phyloP scores from a whole-genome alignment of 108 stramenopile species.

The Skeletonema grethae region DNA sequence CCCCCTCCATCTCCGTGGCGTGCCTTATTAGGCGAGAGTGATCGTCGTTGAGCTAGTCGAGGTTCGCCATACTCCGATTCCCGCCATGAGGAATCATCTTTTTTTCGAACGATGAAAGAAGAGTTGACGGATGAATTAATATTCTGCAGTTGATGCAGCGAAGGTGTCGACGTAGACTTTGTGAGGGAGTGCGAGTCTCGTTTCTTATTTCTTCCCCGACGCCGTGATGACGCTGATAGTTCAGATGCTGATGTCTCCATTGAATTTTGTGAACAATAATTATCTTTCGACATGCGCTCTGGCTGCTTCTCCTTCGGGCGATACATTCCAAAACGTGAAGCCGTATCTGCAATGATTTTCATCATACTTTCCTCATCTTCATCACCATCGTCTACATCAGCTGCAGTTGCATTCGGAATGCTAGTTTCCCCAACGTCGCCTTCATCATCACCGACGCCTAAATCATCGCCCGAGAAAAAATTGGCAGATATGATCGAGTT shows the following conservation, averaged over 20 bases:
- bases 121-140: background rate
- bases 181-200: background rate
- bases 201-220: background rate
- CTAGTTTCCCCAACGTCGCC: background rate
- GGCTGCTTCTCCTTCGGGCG: background rate
- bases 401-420: background rate
- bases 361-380: background rate
- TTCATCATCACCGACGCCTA: background rate
- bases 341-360: background rate
- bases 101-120: background rate
- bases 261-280: background rate
- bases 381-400: background rate
- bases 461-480: background rate
- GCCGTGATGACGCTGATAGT: background rate
- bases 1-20: background rate
- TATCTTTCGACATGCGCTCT: background rate
- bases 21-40: constrained; percentile 16
- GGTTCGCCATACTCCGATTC: constrained; percentile 9
- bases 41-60: constrained; percentile 20
- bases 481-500: background rate
- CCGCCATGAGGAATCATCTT: background rate
- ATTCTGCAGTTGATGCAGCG: background rate
- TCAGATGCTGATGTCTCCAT: background rate
- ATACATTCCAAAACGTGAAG: background rate
- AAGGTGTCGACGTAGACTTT: background rate